Evolutionary conservation across 2,329 filamentous ascomycete genomes (phyloP).

Genomic region (Calonectria henricotiae): DNA sequence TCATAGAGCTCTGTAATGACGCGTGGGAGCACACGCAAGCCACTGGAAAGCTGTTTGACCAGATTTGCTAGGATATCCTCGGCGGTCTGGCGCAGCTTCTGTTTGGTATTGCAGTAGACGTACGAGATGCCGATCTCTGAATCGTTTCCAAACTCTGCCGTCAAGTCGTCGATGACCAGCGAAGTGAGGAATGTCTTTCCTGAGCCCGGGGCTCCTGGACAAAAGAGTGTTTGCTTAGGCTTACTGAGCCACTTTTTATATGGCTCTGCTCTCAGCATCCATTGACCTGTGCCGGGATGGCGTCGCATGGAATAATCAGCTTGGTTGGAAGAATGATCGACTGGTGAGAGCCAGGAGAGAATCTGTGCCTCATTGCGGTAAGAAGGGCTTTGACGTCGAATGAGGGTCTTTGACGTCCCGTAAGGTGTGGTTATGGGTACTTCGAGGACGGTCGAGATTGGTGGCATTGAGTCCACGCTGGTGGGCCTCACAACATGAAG

Average conservation of each 20-base stretch:
- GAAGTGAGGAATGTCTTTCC: conserved; percentile 12
- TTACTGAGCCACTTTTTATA: conserved; percentile 20
- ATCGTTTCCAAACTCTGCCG: neutral
- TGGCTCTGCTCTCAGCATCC: neutral
- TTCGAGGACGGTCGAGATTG: neutral
- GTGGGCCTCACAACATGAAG: conserved; percentile 26
- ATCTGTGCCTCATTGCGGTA: neutral
- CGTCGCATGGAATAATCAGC: neutral
- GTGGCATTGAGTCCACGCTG: conserved; percentile 1
- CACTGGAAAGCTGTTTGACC: neutral
- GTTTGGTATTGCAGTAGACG: conserved; percentile 14
- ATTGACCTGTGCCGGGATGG: conserved; percentile 4
- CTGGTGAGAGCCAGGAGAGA: conserved; percentile 3
- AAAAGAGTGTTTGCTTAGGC: conserved; percentile 8
- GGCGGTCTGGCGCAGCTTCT: conserved; percentile 1
- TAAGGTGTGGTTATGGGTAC: neutral
- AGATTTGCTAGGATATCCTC: conserved; percentile 7
- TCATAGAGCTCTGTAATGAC: conserved; percentile 1
- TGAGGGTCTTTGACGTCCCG: neutral
- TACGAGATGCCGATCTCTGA: conserved; percentile 1
- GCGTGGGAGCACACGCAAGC: neutral
- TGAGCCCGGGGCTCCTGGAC: conserved; percentile 10
- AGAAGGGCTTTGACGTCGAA: neutral
- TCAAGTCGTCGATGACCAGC: conserved; percentile 2
- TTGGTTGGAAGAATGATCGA: neutral